Evolutionary conservation across 768 basidiomycete species (phyloP), one percentile per base, ranked within the genome.

Genomic region (Guyanaporus albipodus): DNA sequence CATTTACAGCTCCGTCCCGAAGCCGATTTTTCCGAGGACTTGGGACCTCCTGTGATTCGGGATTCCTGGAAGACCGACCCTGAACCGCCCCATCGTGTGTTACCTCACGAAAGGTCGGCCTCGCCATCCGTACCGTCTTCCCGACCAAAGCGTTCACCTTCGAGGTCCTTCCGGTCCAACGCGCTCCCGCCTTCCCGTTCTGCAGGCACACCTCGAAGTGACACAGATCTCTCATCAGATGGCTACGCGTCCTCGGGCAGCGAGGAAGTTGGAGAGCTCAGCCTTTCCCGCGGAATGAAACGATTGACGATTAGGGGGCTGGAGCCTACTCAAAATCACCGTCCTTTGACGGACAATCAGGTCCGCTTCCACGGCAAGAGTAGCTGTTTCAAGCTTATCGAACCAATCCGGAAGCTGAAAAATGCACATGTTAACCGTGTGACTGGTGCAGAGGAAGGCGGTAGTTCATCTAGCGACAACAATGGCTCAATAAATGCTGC

Each of bases 301-400:
- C 65, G 63, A 22, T 50, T 70, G 38, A 61, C 68, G 39, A 44
- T 72, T 42, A 56, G 75, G 47, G 63, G 68, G 56, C 40, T 72
- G 53, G 56, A 67, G 66, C 48, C 69, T 48, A 67, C 70, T 11
- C 64, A 69, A 19, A 68, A 70, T 44, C 49, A 52, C 24, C 53
- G 53, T 21, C 44, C 54, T n/a, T 50, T 62, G 6, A 58, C 62
- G 11, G 70, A 74, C 48, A 73, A 72, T 48, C 66, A 71, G 48
- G 70, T 73, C 40, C 61, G 82, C 22, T 85, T 81, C 54, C 80
- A 83, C 56, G 83, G 82, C 14, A 76, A 79, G 54, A 83, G 79
- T 58, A 82, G 79, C 54, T 70, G 70, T 12, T 72, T 77, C 28
- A 71, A 74, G 23, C 73, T 84, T 11, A 73, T 84, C 18, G 77